A percentile compares a stretch with the other conserved stretches of the same genome.
Evolutionary conservation across 2,329 filamentous ascomycete species (phyloP).

Genomic region (Hymenoscyphus salicellus): DNA sequence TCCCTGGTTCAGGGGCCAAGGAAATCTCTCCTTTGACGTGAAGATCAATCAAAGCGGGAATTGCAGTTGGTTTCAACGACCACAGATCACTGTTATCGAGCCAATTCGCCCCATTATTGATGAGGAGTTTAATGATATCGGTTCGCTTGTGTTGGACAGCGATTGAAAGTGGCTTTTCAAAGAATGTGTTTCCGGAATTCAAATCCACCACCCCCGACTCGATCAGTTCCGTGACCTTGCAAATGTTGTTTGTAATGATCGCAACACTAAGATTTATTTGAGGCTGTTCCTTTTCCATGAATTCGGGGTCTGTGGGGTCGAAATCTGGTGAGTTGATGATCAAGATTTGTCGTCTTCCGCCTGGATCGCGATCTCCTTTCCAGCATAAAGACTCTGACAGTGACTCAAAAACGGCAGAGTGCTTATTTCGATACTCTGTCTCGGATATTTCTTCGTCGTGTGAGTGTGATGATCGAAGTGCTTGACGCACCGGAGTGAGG

Average conservation of each 20-base stretch:
- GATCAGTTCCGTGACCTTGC: neutral
- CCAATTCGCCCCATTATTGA: neutral
- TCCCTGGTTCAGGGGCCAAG: neutral
- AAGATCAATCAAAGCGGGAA: neutral
- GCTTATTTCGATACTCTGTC: neutral
- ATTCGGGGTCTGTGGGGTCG: neutral
- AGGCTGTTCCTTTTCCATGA: neutral
- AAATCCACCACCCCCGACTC: neutral
- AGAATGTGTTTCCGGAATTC: neutral
- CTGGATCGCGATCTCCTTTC: neutral
- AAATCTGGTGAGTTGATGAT: neutral
- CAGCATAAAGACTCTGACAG: neutral
- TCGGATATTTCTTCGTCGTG: neutral
- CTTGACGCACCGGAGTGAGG: neutral
- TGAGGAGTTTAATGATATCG: neutral
- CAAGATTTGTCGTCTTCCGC: neutral
- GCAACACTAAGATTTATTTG: constrained; percentile 4
- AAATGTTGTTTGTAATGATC: neutral
- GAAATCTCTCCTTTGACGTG: neutral
- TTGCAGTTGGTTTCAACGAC: neutral
- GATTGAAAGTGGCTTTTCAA: neutral
- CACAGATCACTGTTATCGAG: neutral
- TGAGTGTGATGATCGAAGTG: neutral
- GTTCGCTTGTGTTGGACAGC: neutral
- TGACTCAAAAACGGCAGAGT: neutral